Evolutionary conservation across 148 eudicot genomes (phyloP).

Genomic region (Cornus florida): DNA sequence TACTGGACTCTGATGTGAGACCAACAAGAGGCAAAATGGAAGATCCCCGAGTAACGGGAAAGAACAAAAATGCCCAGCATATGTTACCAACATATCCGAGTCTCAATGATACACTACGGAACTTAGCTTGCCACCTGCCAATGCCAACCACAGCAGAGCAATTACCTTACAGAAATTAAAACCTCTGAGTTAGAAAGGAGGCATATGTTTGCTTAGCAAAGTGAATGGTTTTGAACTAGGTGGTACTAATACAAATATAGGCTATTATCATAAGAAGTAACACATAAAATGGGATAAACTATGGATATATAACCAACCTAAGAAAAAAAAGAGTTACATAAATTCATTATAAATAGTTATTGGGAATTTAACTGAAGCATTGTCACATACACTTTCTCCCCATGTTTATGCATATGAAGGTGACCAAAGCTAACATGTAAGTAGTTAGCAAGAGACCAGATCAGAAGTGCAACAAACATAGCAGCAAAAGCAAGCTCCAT

Average conservation of each 20-base stretch:
- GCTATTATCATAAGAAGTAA: too few species aligned
- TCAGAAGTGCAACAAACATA: constrained; percentile 45
- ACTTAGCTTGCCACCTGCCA: constrained; percentile 44
- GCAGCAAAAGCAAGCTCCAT: constrained; percentile 39
- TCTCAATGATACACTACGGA: constrained; percentile 40
- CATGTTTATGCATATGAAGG: constrained; percentile 29
- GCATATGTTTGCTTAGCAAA: too few species aligned
- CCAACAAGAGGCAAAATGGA: constrained; percentile 58
- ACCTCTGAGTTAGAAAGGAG: too few species aligned
- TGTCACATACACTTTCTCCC: constrained; percentile 26
- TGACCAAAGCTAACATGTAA: constrained; percentile 36
- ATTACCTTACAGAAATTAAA: too few species aligned
- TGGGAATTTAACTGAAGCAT: not conserved
- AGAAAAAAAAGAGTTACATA: too few species aligned
- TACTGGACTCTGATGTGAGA: constrained; percentile 58
- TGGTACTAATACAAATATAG: too few species aligned
- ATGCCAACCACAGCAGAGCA: not conserved
- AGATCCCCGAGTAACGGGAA: constrained; percentile 54
- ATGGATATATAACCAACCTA: too few species aligned
- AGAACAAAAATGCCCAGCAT: constrained; percentile 55
- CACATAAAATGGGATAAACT: too few species aligned
- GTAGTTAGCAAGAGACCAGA: constrained; percentile 50
- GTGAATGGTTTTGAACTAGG: too few species aligned
- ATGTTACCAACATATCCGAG: constrained; percentile 54
- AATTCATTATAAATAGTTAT: too few species aligned